These are phyloP conservation scores for Sordariomycetes sp. DNA, from an alignment of 2,329 filamentous ascomycete genomes.

Conservation along the genomic window DNA sequence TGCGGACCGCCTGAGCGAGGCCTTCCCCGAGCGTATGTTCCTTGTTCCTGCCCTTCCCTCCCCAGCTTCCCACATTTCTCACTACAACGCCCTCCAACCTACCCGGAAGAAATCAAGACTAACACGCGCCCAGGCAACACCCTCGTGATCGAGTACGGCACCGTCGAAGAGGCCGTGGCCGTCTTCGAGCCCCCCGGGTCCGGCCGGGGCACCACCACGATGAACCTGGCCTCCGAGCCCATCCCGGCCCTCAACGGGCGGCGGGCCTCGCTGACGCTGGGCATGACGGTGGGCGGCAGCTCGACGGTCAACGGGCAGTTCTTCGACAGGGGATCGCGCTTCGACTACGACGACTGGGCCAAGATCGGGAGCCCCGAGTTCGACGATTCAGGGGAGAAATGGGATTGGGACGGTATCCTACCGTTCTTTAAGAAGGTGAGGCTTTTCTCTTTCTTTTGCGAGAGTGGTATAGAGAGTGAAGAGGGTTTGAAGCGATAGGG, in stretches of 20 bases:
- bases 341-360: conserved; percentile 24
- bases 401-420: conserved; percentile 23
- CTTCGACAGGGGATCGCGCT: conserved; percentile 22
- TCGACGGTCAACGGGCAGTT: conserved; percentile 26
- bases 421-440: conserved; percentile 23
- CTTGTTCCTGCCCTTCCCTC: not conserved
- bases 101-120: not conserved
- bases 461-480: not conserved
- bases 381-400: conserved; percentile 12
- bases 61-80: not conserved
- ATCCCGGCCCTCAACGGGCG: conserved; percentile 15
- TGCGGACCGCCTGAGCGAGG: conserved; percentile 44
- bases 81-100: not conserved
- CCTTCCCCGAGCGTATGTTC: conserved; percentile 4
- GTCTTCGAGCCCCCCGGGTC: conserved; percentile 16
- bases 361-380: conserved; percentile 15
- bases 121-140: conserved; percentile 8
- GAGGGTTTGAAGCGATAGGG: not conserved
- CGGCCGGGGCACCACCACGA: conserved; percentile 11
- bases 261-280: conserved; percentile 15
- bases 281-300: conserved; percentile 23
- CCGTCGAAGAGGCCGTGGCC: conserved; percentile 11
- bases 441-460: no score
- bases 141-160: conserved; percentile 11
- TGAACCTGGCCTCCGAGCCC: conserved; percentile 13